phyloP scores from a whole-genome alignment of 768 basidiomycete species.

The Nidularia sp. region DNA sequence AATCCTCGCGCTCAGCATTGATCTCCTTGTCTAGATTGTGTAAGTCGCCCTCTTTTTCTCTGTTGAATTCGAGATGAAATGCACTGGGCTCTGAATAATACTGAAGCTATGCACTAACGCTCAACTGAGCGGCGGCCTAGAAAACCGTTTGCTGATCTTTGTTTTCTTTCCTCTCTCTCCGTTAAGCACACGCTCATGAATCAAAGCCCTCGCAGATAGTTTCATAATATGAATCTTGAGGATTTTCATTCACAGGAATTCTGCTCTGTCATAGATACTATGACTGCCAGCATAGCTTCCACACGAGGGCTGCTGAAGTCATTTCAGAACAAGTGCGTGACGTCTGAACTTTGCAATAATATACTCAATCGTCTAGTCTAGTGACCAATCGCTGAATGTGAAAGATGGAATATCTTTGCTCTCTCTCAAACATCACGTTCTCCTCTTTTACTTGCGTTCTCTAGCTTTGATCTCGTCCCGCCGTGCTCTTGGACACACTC shows the following conservation, averaged over 20 bases:
- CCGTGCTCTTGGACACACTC: conserved; percentile 62
- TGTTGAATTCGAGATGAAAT: conserved; percentile 36
- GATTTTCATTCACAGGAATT: conserved; percentile 17
- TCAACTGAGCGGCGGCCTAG: conserved; percentile 43
- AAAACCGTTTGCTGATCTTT: conserved; percentile 46
- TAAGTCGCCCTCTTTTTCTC: not conserved
- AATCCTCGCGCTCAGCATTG: not conserved
- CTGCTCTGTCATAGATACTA: conserved; percentile 40
- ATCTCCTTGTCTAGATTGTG: not conserved
- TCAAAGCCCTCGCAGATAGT: not conserved
- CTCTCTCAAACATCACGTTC: conserved; percentile 79
- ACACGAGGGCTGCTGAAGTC: conserved; percentile 44
- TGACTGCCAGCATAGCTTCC: conserved; percentile 60
- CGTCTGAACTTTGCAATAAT: not conserved
- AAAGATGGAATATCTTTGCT: conserved; percentile 88
- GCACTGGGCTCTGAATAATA: conserved; percentile 57
- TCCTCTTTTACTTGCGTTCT: conserved; percentile 84
- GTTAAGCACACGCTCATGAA: not conserved
- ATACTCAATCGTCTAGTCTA: conserved; percentile 8
- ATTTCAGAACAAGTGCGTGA: not conserved
- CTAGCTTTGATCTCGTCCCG: conserved; percentile 72
- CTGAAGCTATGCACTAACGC: conserved; percentile 25
- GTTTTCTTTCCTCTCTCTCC: conserved; percentile 4
- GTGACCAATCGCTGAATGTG: conserved; percentile 35
- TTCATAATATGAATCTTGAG: conserved; percentile 13